phyloP scores from a whole-genome alignment of 805 yeast species.

The Saccharomyces eubayanus region DNA sequence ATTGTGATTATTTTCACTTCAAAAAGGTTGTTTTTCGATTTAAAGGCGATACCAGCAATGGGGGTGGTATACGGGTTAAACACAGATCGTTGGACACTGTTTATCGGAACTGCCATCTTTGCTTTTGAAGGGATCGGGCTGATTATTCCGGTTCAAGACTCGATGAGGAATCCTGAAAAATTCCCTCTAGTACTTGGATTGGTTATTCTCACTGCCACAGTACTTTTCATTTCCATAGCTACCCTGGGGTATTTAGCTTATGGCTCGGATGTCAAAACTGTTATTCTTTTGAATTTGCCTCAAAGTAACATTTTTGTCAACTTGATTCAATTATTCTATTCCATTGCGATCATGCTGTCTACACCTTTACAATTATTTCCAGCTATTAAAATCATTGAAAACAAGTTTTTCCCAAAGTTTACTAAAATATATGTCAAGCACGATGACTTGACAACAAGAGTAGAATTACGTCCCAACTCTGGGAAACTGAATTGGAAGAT shows the following conservation, averaged over 20 bases:
- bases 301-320: conserved; percentile 55
- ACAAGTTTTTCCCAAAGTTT: conserved; percentile 39
- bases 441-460: conserved; percentile 8
- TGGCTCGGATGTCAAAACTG: conserved; percentile 57
- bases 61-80: conserved; percentile 48
- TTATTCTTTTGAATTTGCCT: conserved; percentile 63
- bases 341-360: conserved; percentile 64
- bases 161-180: conserved; percentile 67
- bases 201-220: conserved; percentile 56
- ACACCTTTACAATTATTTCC: conserved; percentile 80
- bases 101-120: conserved; percentile 77
- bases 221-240: conserved; percentile 56
- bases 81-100: conserved; percentile 52
- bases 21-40: conserved; percentile 23
- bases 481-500: conserved; percentile 48
- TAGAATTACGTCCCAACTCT: conserved; percentile 29
- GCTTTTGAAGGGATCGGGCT: conserved; percentile 86
- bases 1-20: conserved; percentile 54
- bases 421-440: conserved; percentile 15
- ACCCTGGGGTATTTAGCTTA: conserved; percentile 62
- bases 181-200: conserved; percentile 56
- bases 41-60: conserved; percentile 39
- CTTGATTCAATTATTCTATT: conserved; percentile 60
- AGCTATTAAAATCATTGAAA: conserved; percentile 65
- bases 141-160: conserved; percentile 73